Percentiles rank a stretch among this genome's conserved stretches.
These are phyloP conservation scores for Lactuca sativa DNA, from an alignment of 129 eudicot species.

Conservation along the genomic window DNA sequence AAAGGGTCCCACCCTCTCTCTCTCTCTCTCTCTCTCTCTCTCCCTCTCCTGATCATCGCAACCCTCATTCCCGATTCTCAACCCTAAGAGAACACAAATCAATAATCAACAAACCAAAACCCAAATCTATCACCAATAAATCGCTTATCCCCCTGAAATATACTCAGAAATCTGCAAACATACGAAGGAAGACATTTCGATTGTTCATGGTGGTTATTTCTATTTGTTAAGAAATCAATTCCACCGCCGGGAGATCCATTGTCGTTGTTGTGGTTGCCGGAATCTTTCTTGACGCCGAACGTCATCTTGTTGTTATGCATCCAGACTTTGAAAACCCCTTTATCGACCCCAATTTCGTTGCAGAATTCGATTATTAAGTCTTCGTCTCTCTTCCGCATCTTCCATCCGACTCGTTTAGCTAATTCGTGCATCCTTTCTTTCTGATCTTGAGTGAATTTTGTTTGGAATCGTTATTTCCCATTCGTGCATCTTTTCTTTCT, in stretches of 20 bases:
- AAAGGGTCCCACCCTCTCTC: too few species aligned
- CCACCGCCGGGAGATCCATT: constrained; percentile 30
- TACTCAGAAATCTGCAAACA: too few species aligned
- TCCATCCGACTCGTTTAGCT: constrained; percentile 80
- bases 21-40: too few species aligned
- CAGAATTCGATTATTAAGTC: constrained; percentile 44
- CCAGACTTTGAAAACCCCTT: constrained; percentile 82
- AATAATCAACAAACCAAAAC: too few species aligned
- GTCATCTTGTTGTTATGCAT: constrained; percentile 89
- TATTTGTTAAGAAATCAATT: constrained; percentile 24
- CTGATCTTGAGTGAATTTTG: constrained; percentile 63
- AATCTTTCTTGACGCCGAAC: constrained; percentile 46
- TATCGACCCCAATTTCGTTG: constrained; percentile 66
- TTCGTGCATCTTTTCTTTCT: too few species aligned
- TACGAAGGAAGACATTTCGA: too few species aligned
- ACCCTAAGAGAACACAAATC: too few species aligned
- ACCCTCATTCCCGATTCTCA: too few species aligned
- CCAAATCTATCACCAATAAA: too few species aligned
- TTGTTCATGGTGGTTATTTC: constrained; percentile 26
- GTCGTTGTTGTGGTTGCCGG: constrained; percentile 15
- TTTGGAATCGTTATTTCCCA: constrained; percentile 57
- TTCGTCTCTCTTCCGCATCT: constrained; percentile 76
- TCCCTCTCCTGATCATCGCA: too few species aligned
- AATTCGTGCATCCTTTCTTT: constrained; percentile 73
- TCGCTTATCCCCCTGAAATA: too few species aligned